Base-by-base conservation (phyloP, 306 rosid genomes). In the Heteromeles arbutifolia region DNA sequence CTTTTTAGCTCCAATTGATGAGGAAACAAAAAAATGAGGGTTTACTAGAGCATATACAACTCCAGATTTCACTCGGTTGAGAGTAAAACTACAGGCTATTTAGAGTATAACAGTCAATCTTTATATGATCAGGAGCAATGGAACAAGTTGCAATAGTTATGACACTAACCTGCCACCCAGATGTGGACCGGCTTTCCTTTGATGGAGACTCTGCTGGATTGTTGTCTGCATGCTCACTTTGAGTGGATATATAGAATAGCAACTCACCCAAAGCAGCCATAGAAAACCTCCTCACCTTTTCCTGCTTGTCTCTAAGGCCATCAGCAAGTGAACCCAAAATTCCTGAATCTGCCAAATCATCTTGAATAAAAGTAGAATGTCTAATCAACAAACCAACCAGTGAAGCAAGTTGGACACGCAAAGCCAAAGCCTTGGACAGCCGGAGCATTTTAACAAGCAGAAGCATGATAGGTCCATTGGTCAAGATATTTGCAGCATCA, bases 251-350 rank as follows among this genome's bases (percentile, higher is more conserved):
- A 75, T 92, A 95, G 85, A 95, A 92, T 67, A 95, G 78, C 86
- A 95, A 85, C 86, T 95, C 97, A 39, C 99, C 99, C 74, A 95
- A 82, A 72, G 97, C 97, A 79, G 99, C 99, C 97, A 95, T 95
- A 50, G 97, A 95, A 87, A 95, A 92, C 81, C 97, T 89, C 85
- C 99, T 89, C 48, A 95, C 99, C 66, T 90, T 95, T 78, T 95
- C 99, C 79, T 90, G 99, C 77, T 72, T 90, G 86, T 95, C 99
- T 85, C 99, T 88, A 58, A 95, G 97, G 65, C 99, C 96, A 78
- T 92, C 99, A 2, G 89, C 77, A 78, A 95, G 81, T 50, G 99
- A 89, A 79, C 91, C 87, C 79, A 95, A 85, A 75, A 95, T 87
- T 77, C 96, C 99, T 78, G 93, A 90, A 87, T 85, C 90, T 50